Evolutionary conservation across 139 green algal species (phyloP), one percentile per base, ranked within the genome.

Genomic region (Nannochloris sp.): DNA sequence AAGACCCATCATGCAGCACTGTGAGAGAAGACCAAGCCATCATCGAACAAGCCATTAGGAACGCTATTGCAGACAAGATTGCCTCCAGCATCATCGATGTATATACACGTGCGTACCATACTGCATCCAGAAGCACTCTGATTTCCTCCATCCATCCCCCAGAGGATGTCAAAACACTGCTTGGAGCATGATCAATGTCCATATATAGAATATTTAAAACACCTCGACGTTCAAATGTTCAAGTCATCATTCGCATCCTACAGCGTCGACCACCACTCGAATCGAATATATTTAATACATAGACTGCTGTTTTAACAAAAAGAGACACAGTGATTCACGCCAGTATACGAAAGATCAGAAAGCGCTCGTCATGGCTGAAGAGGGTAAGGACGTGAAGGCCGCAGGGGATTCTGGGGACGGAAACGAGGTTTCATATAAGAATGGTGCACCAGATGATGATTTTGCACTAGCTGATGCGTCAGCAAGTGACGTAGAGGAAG

Each of bases 381-480:
- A 53, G 46, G 46, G n/a, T 20, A 17, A 44, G 13, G 61, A n/a
- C 51, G 9, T 28, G 16, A 71, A 65, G 56, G 31, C 28, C n/a
- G 56, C 28, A 9, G 45, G 50, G 53, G 59, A 68, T 26, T 8
- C 28, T 61, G 28, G 16, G 28, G 28, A 46, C 8, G 56, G 20
- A 44, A 45, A 23, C 40, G 29, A 40, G 26, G 49, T 37, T 30
- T 25, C 62, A 45, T 37, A 61, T n/a, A 20, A 48, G 43, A 59
- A 45, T 4, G 43, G 50, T 14, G 63, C 49, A 11, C 70, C 74
- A 4, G 74, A 81, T 30, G 73, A 80, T 26, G 75, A 77, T 56
- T 77, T 72, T 45, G 20, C 59, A 2, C 63, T 77, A 50, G 75
- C 61, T 3, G 64, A 71, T 53, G 31, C 37, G 10, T 61, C 69